Conservation (phyloP, 2,329 filamentous ascomycete species). For the Neonectria faginata region DNA sequence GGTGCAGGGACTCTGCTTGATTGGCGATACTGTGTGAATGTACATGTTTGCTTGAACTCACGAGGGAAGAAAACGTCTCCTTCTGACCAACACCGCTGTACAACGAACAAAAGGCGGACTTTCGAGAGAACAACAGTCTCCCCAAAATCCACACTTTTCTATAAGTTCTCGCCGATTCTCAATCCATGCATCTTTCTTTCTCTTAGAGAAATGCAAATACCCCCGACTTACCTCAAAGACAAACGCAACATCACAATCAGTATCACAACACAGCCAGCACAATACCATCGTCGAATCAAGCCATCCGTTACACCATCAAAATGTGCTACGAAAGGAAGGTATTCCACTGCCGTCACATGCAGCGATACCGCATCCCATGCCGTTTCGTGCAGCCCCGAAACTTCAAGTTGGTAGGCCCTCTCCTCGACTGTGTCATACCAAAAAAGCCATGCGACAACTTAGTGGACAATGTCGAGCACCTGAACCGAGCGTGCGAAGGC, state of each 20-base stretch:
- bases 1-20: not conserved
- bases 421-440: slow-evolving; percentile 24
- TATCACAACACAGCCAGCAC: not conserved
- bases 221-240: not conserved
- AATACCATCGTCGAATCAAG: not conserved
- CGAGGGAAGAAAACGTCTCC: not conserved
- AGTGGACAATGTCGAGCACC: not conserved
- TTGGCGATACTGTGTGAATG: not conserved
- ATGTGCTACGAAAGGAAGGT: slow-evolving; percentile 41
- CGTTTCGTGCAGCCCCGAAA: slow-evolving; percentile 9
- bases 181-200: not conserved
- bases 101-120: not conserved
- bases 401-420: slow-evolving; percentile 1
- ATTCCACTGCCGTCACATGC: slow-evolving; percentile 41
- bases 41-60: not conserved
- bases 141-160: not conserved
- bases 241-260: too few relatives aligned
- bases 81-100: not conserved
- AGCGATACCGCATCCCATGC: slow-evolving; percentile 24
- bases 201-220: not conserved
- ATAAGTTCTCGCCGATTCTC: not conserved
- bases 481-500: slow-evolving; percentile 16
- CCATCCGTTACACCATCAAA: not conserved
- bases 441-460: slow-evolving; percentile 11
- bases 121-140: not conserved